Evolutionary conservation across 2,329 filamentous ascomycete species (phyloP).

Genomic region (Stagonosporopsis rhizophila): DNA sequence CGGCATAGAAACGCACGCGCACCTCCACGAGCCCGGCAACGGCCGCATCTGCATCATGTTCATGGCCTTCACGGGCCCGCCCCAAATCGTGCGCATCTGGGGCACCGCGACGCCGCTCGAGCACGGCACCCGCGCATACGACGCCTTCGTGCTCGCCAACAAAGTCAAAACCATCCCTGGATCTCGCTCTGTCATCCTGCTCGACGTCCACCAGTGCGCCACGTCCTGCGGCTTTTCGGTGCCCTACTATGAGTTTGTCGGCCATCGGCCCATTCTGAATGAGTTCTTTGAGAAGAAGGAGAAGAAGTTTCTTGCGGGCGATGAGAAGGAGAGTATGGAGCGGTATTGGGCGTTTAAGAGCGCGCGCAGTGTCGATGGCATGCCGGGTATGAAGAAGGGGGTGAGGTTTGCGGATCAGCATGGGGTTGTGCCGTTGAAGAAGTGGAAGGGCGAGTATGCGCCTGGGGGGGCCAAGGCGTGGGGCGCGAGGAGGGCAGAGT

Average conservation of each 20-base stretch:
- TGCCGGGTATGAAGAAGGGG: slow-evolving; percentile 53
- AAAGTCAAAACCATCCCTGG: slow-evolving; percentile 49
- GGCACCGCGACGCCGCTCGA: slow-evolving; percentile 50
- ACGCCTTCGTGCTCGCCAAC: slow-evolving; percentile 43
- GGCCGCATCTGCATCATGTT: slow-evolving; percentile 43
- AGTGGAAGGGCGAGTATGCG: slow-evolving; percentile 51
- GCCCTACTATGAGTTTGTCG: slow-evolving; percentile 54
- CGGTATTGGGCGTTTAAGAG: slow-evolving; percentile 56
- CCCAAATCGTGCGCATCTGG: slow-evolving; percentile 54
- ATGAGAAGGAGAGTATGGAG: slow-evolving; percentile 52
- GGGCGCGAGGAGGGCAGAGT: background rate
- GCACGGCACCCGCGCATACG: slow-evolving; percentile 46
- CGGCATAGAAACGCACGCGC: slow-evolving; percentile 54
- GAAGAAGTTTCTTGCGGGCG: slow-evolving; percentile 43
- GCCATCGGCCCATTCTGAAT: slow-evolving; percentile 50
- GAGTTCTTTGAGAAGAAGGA: slow-evolving; percentile 52
- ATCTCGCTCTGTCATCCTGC: slow-evolving; percentile 49
- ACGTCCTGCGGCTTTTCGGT: slow-evolving; percentile 54
- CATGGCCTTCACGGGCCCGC: slow-evolving; percentile 52
- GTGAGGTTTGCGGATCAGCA: slow-evolving; percentile 47
- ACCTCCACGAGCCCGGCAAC: slow-evolving; percentile 53
- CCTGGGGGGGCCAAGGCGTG: slow-evolving; percentile 25
- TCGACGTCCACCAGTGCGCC: slow-evolving; percentile 55
- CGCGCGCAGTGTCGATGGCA: slow-evolving; percentile 53
- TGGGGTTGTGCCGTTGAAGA: slow-evolving; percentile 51